Percentiles rank a stretch among this genome's conserved stretches.
Conservation (phyloP, 192 early-diverging fungal species). For the Helicostylum pulchrum region DNA sequence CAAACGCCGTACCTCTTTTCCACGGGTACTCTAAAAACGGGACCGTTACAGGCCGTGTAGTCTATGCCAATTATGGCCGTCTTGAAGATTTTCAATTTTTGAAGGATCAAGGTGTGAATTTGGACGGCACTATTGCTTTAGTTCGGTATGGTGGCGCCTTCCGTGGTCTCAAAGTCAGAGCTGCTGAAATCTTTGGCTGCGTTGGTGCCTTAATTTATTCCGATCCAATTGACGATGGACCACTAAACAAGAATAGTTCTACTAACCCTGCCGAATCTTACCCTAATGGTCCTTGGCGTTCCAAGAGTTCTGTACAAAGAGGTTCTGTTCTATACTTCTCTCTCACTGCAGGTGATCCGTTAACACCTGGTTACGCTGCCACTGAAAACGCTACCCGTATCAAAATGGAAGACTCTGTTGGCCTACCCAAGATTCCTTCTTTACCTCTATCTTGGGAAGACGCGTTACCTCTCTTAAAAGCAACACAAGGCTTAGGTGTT, state of each 20-base stretch:
- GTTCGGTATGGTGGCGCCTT: conserved; percentile 58
- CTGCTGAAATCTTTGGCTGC: conserved; percentile 53
- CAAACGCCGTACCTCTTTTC: conserved; percentile 59
- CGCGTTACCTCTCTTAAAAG: conserved; percentile 56
- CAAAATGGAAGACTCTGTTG: conserved; percentile 34
- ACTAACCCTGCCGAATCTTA: conserved; percentile 27
- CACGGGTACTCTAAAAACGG: conserved; percentile 59
- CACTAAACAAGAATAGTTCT: conserved; percentile 24
- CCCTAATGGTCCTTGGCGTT: conserved; percentile 45
- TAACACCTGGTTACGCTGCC: conserved; percentile 60
- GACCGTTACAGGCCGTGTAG: conserved; percentile 52
- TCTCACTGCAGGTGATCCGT: conserved; percentile 56
- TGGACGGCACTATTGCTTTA: conserved; percentile 52
- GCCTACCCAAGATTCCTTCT: conserved; percentile 57
- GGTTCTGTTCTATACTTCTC: conserved; percentile 55
- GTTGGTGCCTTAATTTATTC: conserved; percentile 59
- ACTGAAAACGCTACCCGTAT: conserved; percentile 52
- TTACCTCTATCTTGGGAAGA: conserved; percentile 62
- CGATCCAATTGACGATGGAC: conserved; percentile 66
- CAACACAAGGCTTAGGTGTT: conserved; percentile 47
- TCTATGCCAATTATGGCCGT: conserved; percentile 68
- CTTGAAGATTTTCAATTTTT: conserved; percentile 54
- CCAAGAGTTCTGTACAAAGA: conserved; percentile 55
- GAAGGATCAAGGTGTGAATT: conserved; percentile 37
- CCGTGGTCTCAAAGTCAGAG: conserved; percentile 58